phyloP scores from a whole-genome alignment of 345 rosid genomes.

The Camelina laxa region DNA sequence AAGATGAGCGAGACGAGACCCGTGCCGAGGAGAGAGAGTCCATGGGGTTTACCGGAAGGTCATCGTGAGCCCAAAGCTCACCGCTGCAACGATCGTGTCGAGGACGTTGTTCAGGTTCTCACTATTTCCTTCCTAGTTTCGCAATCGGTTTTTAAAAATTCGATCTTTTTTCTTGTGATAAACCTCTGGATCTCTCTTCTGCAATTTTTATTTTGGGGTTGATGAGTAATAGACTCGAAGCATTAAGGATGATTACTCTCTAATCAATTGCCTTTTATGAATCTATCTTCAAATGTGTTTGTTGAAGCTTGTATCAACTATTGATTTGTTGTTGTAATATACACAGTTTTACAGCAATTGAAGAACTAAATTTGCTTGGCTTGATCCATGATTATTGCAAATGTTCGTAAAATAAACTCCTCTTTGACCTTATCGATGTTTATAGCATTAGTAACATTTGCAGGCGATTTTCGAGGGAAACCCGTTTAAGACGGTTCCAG shows the following conservation, averaged over 20 bases:
- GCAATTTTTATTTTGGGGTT: neutral
- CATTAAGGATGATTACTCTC: neutral
- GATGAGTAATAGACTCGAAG: slow-evolving; percentile 2
- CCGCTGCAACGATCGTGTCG: slow-evolving; percentile 92
- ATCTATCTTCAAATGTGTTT: neutral
- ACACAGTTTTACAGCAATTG: neutral
- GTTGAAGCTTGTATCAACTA: slow-evolving; percentile 23
- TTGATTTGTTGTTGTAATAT: slow-evolving; percentile 4
- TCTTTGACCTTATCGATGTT: neutral
- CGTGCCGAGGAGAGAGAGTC: slow-evolving; percentile 92
- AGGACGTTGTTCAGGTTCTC: slow-evolving; percentile 82
- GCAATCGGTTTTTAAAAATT: neutral
- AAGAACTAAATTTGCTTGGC: too few relatives aligned
- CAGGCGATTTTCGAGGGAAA: slow-evolving; percentile 98
- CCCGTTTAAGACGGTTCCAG: slow-evolving; percentile 98
- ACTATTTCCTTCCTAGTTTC: neutral
- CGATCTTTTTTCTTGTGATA: neutral
- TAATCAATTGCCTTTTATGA: neutral
- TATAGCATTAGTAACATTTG: slow-evolving; percentile 13
- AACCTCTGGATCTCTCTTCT: slow-evolving; percentile 20
- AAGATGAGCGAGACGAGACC: slow-evolving; percentile 84
- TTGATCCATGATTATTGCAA: neutral
- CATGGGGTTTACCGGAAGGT: slow-evolving; percentile 83
- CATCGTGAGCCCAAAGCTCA: slow-evolving; percentile 90
- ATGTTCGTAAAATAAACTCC: neutral